Evolutionary conservation across 2,329 filamentous ascomycete species (phyloP).

Genomic region (Penicillium polonicum): DNA sequence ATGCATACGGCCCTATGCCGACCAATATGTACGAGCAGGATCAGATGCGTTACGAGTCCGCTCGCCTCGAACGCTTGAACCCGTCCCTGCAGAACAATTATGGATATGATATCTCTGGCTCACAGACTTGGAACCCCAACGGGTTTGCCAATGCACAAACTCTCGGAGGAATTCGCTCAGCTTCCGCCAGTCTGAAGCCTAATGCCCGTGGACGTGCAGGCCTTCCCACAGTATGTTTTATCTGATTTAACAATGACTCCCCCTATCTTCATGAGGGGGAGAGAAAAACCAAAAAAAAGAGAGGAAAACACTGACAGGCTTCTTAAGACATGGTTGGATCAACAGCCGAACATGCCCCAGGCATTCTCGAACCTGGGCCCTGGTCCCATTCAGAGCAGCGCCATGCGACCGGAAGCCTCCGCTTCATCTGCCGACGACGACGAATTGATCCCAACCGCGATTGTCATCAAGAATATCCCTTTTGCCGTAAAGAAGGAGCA

Average conservation of each 20-base stretch:
- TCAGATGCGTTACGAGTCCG: slow-evolving; percentile 58
- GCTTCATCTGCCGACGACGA: slow-evolving; percentile 55
- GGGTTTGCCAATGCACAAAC: slow-evolving; percentile 66
- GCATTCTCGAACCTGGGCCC: slow-evolving; percentile 48
- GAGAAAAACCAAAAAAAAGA: neutral
- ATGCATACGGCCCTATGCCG: slow-evolving; percentile 67
- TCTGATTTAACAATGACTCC: neutral
- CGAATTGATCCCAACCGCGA: slow-evolving; percentile 94
- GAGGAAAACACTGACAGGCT: neutral
- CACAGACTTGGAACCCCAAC: slow-evolving; percentile 78
- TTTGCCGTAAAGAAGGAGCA: slow-evolving; percentile 98
- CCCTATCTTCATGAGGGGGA: neutral
- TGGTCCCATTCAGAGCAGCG: slow-evolving; percentile 41
- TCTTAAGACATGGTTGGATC: slow-evolving; percentile 63
- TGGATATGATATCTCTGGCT: slow-evolving; percentile 65
- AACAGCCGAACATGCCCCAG: slow-evolving; percentile 50
- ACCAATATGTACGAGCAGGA: slow-evolving; percentile 69
- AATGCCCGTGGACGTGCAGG: slow-evolving; percentile 57
- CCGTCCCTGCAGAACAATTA: slow-evolving; percentile 60
- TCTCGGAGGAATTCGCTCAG: slow-evolving; percentile 63
- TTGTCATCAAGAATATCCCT: slow-evolving; percentile 99
- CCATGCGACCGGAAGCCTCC: slow-evolving; percentile 43
- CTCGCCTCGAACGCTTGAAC: slow-evolving; percentile 56
- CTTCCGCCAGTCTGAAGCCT: slow-evolving; percentile 56
- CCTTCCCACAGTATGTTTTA: slow-evolving; percentile 68